phyloP scores from a whole-genome alignment of 495 filamentous ascomycete genomes.

The Xylaria grammica region DNA sequence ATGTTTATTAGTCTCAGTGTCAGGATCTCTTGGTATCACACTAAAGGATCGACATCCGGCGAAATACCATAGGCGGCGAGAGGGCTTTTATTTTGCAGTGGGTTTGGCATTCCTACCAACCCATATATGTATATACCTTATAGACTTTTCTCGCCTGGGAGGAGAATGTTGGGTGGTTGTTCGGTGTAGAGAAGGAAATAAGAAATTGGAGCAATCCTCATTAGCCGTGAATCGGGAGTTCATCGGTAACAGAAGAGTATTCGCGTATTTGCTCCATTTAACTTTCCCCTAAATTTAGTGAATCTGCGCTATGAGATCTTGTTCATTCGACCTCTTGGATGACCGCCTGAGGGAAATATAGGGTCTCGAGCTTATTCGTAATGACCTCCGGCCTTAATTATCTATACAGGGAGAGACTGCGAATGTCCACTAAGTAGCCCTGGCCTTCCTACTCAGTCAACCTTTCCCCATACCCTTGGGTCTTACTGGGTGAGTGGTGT shows the following conservation, averaged over 20 bases:
- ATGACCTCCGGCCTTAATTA: no score
- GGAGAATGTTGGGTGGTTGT: not conserved
- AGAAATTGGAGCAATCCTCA: conserved; percentile 8
- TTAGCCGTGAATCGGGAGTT: not conserved
- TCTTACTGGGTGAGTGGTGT: not conserved
- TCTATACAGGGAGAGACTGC: no score
- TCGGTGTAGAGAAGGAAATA: conserved; percentile 11
- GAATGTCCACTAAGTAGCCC: not conserved
- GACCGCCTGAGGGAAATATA: no score
- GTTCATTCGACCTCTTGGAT: no score
- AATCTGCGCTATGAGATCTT: no score
- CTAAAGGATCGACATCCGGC: conserved; percentile 4
- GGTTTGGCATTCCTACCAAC: no score
- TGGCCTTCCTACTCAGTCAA: no score
- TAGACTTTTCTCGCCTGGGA: no score
- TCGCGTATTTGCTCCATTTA: not conserved
- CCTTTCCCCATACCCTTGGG: not conserved
- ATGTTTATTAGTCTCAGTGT: not conserved
- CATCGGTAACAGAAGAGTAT: no score
- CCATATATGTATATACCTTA: no score
- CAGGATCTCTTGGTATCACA: not conserved
- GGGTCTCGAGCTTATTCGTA: no score
- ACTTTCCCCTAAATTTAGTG: not conserved
- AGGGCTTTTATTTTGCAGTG: not conserved
- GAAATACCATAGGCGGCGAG: conserved; percentile 9